These are phyloP conservation scores for Ganoderma meredithae DNA, from an alignment of 1,284 basidiomycete genomes.

Conservation along the genomic window DNA sequence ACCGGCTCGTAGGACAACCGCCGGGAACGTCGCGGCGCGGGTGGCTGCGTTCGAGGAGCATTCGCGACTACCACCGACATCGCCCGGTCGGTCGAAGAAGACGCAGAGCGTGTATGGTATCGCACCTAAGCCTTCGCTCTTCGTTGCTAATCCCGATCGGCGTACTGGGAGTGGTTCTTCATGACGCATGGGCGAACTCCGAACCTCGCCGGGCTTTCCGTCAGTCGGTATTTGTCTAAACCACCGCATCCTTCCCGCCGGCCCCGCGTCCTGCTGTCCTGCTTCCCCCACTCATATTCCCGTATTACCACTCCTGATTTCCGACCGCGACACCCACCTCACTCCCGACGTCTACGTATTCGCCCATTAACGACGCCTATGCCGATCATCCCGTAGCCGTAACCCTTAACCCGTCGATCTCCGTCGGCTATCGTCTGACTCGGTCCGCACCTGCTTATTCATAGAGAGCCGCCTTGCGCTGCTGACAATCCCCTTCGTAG, in stretches of 20 bases:
- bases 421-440: slow-evolving; percentile 13
- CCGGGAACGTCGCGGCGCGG: slow-evolving; percentile 43
- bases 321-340: background rate
- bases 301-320: background rate
- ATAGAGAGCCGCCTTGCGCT: slow-evolving; percentile 19
- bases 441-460: slow-evolving; percentile 11
- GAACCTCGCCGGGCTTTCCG: background rate
- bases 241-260: background rate
- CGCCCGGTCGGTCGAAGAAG: slow-evolving; percentile 44
- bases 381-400: background rate
- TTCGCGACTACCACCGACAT: slow-evolving; percentile 21
- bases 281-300: background rate
- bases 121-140: slow-evolving; percentile 61
- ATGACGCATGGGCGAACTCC: slow-evolving; percentile 12
- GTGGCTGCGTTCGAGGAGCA: slow-evolving; percentile 51
- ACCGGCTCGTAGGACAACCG: slow-evolving; percentile 31
- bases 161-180: slow-evolving; percentile 24
- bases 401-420: background rate
- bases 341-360: background rate
- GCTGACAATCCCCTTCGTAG: slow-evolving; percentile 26
- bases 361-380: background rate
- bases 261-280: background rate
- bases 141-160: slow-evolving; percentile 68
- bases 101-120: slow-evolving; percentile 55
- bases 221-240: background rate